Evolutionary conservation across 768 basidiomycete genomes (phyloP), one percentile per base, ranked within the genome.

Genomic region (Mycena epipterygia): DNA sequence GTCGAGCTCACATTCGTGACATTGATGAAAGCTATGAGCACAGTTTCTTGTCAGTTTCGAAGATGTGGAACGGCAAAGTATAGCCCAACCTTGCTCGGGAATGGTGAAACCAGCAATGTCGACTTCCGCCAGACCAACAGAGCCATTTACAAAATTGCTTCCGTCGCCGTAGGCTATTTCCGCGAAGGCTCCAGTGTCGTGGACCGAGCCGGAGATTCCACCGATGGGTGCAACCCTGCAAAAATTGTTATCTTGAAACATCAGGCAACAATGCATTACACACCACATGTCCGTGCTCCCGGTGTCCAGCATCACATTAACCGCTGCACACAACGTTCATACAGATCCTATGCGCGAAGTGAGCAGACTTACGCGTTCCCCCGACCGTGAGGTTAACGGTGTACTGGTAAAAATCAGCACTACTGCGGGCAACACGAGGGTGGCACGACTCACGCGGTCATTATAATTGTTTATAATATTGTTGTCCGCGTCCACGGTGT

Each of bases 231-330:
- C 74, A 5, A 84, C 82, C 82, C 83, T 83, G 57, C 56, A 35
- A 30, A 66, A 61, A 29, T 51, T 23, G 55, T 35, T 12, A 23
- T 29, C 13, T 16, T 19, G 16, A 12, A 21, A 30, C 29, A 42
- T n/a, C 30, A 53, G 19, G 16, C 21, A 49, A 27, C 17, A 29
- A 41, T 48, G 27, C 17, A 0, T 27, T 3, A n/a, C 67, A 12
- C 67, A 82, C 82, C 82, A 83, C 60, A 81, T 72, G 64, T 84
- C 83, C 12, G 83, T 81, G 41, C 80, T 81, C 42, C 82, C 83
- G 0, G 82, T 84, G 58, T 84, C 82, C n/a, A 84, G 77, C 3
- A 77, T 80, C 5, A 82, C 79, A 59, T 73, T 63, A 8, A 82
- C 77, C 39, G 74, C 79, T 81, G 46, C 5, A 42, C 16, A 33